Percentiles rank a stretch among this genome's conserved stretches.
Conservation (phyloP, 192 early-diverging fungal genomes). For the Globomyces pollinis-pini region DNA sequence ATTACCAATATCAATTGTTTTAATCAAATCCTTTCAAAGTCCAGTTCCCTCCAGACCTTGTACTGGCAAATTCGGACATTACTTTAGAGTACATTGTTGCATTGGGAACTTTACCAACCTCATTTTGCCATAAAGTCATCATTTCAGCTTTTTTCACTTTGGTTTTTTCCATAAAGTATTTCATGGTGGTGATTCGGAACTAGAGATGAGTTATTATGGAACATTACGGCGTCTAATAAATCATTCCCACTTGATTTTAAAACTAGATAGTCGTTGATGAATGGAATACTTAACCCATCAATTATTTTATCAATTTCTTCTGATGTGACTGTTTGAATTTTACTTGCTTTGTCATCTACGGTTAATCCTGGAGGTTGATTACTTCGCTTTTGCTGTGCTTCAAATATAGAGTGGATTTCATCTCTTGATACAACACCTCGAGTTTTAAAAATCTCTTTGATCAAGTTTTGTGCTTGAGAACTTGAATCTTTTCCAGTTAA, state of each 20-base stretch:
- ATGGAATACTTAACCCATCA: background rate
- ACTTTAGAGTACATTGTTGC: background rate
- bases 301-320: background rate
- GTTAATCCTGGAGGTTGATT: background rate
- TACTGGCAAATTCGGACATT: background rate
- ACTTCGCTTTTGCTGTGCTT: background rate
- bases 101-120: background rate
- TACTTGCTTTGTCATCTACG: background rate
- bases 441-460: background rate
- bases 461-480: background rate
- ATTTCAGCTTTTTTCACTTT: background rate
- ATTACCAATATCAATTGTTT: no score
- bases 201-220: no score
- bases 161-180: background rate
- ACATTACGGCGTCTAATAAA: no score
- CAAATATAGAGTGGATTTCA: background rate
- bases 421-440: background rate
- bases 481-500: background rate
- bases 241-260: conserved; percentile 1
- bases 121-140: background rate
- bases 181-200: background rate
- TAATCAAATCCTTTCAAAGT: background rate
- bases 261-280: background rate
- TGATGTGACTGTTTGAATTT: background rate
- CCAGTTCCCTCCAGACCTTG: background rate